These are phyloP conservation scores for Acarospora socialis DNA, from an alignment of 2,329 filamentous ascomycete species.

Conservation along the genomic window DNA sequence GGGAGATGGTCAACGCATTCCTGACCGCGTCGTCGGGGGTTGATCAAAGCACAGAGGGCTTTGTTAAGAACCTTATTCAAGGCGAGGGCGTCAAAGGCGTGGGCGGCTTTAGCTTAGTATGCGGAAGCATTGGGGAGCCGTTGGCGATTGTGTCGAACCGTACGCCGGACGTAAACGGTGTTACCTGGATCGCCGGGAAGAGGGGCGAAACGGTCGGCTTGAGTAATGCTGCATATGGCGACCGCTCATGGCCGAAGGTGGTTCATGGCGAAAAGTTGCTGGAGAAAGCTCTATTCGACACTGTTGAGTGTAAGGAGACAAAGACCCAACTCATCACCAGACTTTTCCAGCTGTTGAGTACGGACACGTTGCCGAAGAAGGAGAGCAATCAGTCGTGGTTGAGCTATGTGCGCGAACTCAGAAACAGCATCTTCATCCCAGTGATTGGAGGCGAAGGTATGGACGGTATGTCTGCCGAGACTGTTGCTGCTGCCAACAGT, in stretches of 20 bases:
- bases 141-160: conserved; percentile 50
- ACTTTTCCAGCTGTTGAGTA: conserved; percentile 38
- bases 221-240: conserved; percentile 46
- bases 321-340: conserved; percentile 37
- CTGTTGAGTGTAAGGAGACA: conserved; percentile 27
- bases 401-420: conserved; percentile 40
- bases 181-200: conserved; percentile 36
- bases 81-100: conserved; percentile 41
- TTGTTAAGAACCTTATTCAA: conserved; percentile 40
- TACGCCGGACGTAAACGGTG: conserved; percentile 35
- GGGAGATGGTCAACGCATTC: conserved; percentile 46
- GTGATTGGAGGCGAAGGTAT: conserved; percentile 35
- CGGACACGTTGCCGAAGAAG: conserved; percentile 40
- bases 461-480: conserved; percentile 21
- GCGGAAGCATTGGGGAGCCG: conserved; percentile 39
- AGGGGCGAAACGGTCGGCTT: conserved; percentile 41
- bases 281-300: conserved; percentile 33
- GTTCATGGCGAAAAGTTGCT: conserved; percentile 41
- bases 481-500: conserved; percentile 24
- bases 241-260: conserved; percentile 49
- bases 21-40: conserved; percentile 31
- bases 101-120: conserved; percentile 49
- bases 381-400: conserved; percentile 37
- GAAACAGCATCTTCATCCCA: conserved; percentile 48
- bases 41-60: conserved; percentile 32